Conservation (phyloP, 768 basidiomycete genomes). For the Phanerochaete sordida region DNA sequence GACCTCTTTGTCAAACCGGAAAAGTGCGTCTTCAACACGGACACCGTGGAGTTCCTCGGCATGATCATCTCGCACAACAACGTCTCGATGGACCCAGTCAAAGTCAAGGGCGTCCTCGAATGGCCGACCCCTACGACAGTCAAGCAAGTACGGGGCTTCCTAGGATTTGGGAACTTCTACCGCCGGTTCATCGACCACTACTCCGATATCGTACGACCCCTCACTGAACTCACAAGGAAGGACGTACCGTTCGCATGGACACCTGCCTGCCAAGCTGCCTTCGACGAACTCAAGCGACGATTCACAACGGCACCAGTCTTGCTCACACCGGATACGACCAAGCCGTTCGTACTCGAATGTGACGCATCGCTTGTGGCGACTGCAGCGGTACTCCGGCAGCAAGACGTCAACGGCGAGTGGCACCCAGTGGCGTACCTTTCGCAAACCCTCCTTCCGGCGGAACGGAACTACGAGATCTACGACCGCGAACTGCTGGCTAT, state of each 20-base stretch:
- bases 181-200: conserved; percentile 26
- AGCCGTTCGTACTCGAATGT: conserved; percentile 12
- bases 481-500: conserved; percentile 36
- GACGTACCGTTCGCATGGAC: conserved; percentile 12
- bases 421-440: conserved; percentile 14
- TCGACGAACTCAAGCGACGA: conserved; percentile 17
- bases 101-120: conserved; percentile 25
- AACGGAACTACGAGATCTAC: conserved; percentile 30
- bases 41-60: conserved; percentile 28
- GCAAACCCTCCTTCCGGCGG: conserved; percentile 13
- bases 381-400: conserved; percentile 27
- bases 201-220: conserved; percentile 15
- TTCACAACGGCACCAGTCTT: conserved; percentile 18
- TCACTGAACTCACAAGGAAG: conserved; percentile 16
- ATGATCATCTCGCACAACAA: conserved; percentile 18
- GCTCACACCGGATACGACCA: conserved; percentile 1
- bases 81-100: conserved; percentile 31
- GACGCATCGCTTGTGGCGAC: conserved; percentile 25
- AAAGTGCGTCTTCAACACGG: conserved; percentile 33
- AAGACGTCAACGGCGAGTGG: conserved; percentile 9
- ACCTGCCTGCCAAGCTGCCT: conserved; percentile 6
- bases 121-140: conserved; percentile 24
- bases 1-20: conserved; percentile 31
- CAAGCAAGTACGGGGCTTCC: conserved; percentile 20
- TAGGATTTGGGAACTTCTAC: conserved; percentile 31